Conservation (phyloP, 1,284 basidiomycete species). For the Fomitiporia mediterranea region DNA sequence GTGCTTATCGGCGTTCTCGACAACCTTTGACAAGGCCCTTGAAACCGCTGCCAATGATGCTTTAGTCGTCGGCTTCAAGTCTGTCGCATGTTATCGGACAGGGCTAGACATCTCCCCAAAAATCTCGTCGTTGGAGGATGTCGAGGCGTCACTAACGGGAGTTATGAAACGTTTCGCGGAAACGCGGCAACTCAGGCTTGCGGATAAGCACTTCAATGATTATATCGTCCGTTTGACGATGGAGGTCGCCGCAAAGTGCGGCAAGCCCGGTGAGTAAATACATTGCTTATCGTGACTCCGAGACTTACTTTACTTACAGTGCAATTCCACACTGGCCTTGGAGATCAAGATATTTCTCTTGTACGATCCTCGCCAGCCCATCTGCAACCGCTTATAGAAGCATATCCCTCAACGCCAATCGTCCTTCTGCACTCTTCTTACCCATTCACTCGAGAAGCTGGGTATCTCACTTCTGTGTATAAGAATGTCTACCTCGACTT, state of each 20-base stretch:
- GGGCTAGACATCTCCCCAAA: constrained; percentile 49
- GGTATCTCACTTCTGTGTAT: constrained; percentile 66
- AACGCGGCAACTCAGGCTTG: constrained; percentile 44
- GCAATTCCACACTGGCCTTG: constrained; percentile 78
- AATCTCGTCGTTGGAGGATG: constrained; percentile 24
- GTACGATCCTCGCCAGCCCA: constrained; percentile 55
- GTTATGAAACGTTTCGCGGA: constrained; percentile 31
- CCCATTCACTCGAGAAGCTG: constrained; percentile 70
- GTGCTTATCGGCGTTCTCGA: constrained; percentile 32
- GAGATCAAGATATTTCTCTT: constrained; percentile 66
- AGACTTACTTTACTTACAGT: constrained; percentile 36
- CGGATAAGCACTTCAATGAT: constrained; percentile 61
- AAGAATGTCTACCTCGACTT: constrained; percentile 73
- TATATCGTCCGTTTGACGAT: constrained; percentile 54
- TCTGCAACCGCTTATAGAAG: constrained; percentile 62
- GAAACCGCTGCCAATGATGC: constrained; percentile 35
- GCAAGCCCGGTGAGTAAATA: constrained; percentile 49
- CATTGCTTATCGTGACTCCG: constrained; percentile 3
- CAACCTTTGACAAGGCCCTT: constrained; percentile 33
- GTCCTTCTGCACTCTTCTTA: constrained; percentile 71
- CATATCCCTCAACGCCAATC: constrained; percentile 52
- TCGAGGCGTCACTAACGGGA: constrained; percentile 30
- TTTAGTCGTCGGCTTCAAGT: constrained; percentile 68
- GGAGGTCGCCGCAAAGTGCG: constrained; percentile 42
- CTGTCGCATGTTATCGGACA: constrained; percentile 68